Percentiles rank a stretch among this genome's conserved stretches.
Conservation (phyloP, 106 monocot genomes). For the Allium cepa region DNA sequence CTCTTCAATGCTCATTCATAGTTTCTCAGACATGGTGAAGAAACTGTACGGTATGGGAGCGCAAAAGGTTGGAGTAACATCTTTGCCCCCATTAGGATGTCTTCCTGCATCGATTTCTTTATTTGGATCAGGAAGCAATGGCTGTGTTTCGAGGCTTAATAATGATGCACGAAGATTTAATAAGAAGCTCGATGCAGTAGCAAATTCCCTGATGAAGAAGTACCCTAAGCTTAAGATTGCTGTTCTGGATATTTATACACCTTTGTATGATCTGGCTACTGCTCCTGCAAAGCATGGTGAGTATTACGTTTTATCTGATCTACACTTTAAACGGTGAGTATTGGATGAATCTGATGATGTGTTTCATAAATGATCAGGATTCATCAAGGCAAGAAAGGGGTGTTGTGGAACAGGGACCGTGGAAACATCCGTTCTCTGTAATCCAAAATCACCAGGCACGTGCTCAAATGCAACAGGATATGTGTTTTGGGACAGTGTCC, state of each 20-base stretch:
- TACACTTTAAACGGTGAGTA: no score
- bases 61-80: constrained; percentile 66
- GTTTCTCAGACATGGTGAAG: constrained; percentile 54
- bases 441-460: constrained; percentile 58
- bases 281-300: constrained; percentile 47
- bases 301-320: not conserved
- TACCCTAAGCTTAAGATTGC: constrained; percentile 50
- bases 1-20: constrained; percentile 43
- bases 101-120: constrained; percentile 65
- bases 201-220: constrained; percentile 28
- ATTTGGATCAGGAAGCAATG: constrained; percentile 64
- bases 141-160: constrained; percentile 62
- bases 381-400: constrained; percentile 59
- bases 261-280: constrained; percentile 46
- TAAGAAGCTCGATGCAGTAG: constrained; percentile 38
- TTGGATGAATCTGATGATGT: no score
- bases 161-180: constrained; percentile 58
- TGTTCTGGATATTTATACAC: constrained; percentile 74
- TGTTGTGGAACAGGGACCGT: constrained; percentile 85
- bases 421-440: constrained; percentile 69
- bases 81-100: constrained; percentile 73
- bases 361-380: constrained; percentile 23
- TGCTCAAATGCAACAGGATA: constrained; percentile 63
- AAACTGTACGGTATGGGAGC: constrained; percentile 60
- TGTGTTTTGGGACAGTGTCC: constrained; percentile 83